These are phyloP conservation scores for Cercospora zeae-maydis DNA, from an alignment of 2,329 filamentous ascomycete genomes.

Conservation along the genomic window DNA sequence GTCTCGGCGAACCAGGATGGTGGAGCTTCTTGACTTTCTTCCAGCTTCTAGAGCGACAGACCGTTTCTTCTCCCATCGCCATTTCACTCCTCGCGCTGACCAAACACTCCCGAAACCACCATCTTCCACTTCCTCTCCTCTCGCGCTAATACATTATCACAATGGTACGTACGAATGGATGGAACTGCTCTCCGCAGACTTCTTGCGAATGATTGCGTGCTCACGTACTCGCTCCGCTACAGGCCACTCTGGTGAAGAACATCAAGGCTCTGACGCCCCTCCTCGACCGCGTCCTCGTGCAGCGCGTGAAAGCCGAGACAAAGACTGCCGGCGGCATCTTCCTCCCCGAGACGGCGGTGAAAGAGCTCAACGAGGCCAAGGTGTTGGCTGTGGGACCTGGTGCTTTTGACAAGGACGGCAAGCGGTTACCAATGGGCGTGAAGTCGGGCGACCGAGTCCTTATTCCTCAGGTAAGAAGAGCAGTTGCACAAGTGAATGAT, in stretches of 20 bases:
- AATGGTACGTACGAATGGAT: conserved; percentile 28
- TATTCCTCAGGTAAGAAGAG: conserved; percentile 76
- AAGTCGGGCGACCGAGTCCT: conserved; percentile 82
- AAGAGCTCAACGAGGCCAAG: conserved; percentile 97
- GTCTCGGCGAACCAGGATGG: conserved; percentile 6
- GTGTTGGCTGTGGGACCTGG: conserved; percentile 94
- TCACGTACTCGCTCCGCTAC: neutral
- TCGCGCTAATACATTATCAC: conserved; percentile 9
- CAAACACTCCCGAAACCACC: conserved; percentile 22
- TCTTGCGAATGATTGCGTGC: conserved; percentile 16
- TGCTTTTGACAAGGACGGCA: conserved; percentile 79
- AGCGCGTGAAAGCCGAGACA: conserved; percentile 94
- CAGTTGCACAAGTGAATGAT: neutral
- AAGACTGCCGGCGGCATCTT: conserved; percentile 97
- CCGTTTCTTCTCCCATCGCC: conserved; percentile 3
- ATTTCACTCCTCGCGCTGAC: conserved; percentile 2
- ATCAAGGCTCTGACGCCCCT: conserved; percentile 94
- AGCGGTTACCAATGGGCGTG: conserved; percentile 82
- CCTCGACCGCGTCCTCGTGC: conserved; percentile 95
- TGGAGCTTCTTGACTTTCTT: conserved; percentile 8
- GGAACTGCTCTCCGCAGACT: conserved; percentile 14
- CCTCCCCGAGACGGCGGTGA: conserved; percentile 92
- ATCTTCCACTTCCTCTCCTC: conserved; percentile 10
- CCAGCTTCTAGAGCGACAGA: conserved; percentile 9
- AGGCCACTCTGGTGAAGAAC: conserved; percentile 70